Percentiles rank a stretch among this genome's conserved stretches.
phyloP scores from a whole-genome alignment of 257 asterid species.

The Lantana camara region DNA sequence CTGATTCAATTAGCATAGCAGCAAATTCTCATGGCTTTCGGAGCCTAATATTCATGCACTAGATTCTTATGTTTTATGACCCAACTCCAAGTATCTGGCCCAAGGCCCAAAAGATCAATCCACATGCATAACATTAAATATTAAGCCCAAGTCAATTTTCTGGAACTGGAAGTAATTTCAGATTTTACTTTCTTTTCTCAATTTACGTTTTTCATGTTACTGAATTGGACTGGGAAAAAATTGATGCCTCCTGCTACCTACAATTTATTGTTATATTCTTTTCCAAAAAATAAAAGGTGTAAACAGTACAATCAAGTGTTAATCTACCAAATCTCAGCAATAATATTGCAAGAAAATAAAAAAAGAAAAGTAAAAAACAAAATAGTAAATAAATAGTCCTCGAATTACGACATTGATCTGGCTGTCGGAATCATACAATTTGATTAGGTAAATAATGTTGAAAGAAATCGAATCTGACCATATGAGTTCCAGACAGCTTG shows the following conservation, averaged over 20 bases:
- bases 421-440: constrained; percentile 56
- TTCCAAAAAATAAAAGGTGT: neutral
- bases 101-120: neutral
- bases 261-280: neutral
- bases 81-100: neutral
- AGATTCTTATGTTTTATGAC: neutral
- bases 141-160: constrained; percentile 1
- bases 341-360: constrained; percentile 2
- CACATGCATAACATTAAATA: neutral
- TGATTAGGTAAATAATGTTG: constrained; percentile 62
- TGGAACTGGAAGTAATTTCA: neutral
- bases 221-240: neutral
- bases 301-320: constrained; percentile 8
- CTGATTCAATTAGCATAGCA: too few relatives aligned
- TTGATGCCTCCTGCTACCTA: neutral
- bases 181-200: neutral
- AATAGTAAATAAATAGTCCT: constrained; percentile 19
- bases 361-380: too few relatives aligned
- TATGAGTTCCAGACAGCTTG: constrained; percentile 66
- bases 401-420: constrained; percentile 45
- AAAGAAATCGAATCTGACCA: constrained; percentile 66
- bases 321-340: constrained; percentile 1
- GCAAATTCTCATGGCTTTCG: too few relatives aligned
- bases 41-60: too few relatives aligned
- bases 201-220: neutral